Base-by-base conservation (phyloP, 116 monocot genomes). In the Cymodocea nodosa region DNA sequence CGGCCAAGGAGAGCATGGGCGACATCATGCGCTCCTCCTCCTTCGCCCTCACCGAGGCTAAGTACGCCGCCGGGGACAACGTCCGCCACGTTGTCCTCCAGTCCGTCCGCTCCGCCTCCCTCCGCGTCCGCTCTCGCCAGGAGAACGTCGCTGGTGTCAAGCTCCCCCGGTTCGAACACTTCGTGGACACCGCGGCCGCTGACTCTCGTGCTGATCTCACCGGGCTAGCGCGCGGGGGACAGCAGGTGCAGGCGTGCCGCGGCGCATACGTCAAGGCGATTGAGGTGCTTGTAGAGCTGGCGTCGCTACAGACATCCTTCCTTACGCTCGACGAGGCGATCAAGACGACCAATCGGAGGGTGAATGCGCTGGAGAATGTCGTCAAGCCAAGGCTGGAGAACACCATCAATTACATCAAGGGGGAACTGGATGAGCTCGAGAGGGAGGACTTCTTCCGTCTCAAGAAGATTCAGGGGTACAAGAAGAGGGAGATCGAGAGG, bases 281-380 rank as follows among this genome's bases (percentile, higher is more conserved):
- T 35, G 95, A 95, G 78, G 81, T 90, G 4, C 85, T 95, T 25
- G 95, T 95, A 2, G 87, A 95, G 76, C 81, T 95, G 14, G 95
- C 95, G 1, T 95, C 95, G 34, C 81, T 95, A 20, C 95, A 95
- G 80, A 95, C 95, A 37, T 95, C 95, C 0, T 95, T 95, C 78
- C 75, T 95, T 22, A 95, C 95, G 7, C 87, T 95, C 17, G 95
- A 95, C 52, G 95, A 90, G 59, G 95, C 95, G 51, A 95, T 95
- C 65, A 95, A 95, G 85, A 90, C 87, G 50, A 95, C 95, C 50
- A 95, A 95, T 65, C 78, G 95, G 16, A 80, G 95, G 64, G 95
- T 95, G 35, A 95, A 95, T 61, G 95, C 95, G 1, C 71, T 95
- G 20, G 95, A 95, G 81, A 95, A 83, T 53, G 95, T 95, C 17